These are phyloP conservation scores for Hemileia vastatrix DNA, from an alignment of 1,284 basidiomycete genomes.

Conservation along the genomic window DNA sequence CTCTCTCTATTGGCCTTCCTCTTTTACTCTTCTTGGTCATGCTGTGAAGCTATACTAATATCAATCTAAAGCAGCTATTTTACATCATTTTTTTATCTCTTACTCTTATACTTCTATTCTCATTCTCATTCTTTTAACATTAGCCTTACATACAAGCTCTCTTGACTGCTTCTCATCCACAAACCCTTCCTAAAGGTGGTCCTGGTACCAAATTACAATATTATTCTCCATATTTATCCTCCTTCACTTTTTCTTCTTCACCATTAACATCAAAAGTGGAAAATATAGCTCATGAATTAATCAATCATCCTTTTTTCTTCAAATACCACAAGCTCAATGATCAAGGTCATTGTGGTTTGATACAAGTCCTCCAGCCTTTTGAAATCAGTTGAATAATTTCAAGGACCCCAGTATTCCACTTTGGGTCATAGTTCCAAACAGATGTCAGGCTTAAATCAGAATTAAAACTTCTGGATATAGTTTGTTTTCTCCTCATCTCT, in stretches of 20 bases:
- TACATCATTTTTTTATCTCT: neutral
- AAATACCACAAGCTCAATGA: constrained; percentile 15
- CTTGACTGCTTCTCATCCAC: constrained; percentile 16
- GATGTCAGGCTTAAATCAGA: no score
- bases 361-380: constrained; percentile 1
- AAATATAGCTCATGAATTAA: neutral
- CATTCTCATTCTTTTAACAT: neutral
- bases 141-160: constrained; percentile 17
- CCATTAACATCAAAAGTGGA: neutral
- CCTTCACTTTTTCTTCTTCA: neutral
- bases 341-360: constrained; percentile 3
- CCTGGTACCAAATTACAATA: neutral
- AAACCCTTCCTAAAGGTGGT: constrained; percentile 17
- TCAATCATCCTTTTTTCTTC: constrained; percentile 1
- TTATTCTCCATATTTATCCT: neutral
- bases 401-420: no score
- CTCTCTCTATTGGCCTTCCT: constrained; percentile 21
- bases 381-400: constrained; percentile 5
- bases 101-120: neutral
- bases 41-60: neutral
- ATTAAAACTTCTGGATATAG: no score
- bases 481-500: no score
- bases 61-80: neutral
- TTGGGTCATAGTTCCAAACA: no score
- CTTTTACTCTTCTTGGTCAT: constrained; percentile 5